Evolutionary conservation across 352 stramenopile genomes (phyloP).

Genomic region (Pythium angustatum): DNA sequence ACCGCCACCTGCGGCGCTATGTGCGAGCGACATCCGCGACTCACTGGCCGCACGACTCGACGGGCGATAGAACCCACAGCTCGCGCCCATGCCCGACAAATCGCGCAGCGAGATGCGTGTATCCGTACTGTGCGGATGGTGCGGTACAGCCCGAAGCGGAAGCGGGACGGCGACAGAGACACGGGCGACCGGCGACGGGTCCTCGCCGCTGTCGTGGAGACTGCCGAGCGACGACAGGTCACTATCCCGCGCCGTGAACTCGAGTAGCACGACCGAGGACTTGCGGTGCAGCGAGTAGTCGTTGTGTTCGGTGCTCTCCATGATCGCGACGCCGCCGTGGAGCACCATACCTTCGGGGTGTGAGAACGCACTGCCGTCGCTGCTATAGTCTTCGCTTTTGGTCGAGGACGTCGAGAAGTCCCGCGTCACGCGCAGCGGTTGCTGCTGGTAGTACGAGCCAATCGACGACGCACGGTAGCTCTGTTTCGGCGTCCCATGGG

Average conservation of each 20-base stretch:
- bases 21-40: neutral
- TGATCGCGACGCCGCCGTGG: conserved; percentile 2
- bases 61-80: conserved; percentile 8
- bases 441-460: neutral
- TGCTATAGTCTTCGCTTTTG: conserved; percentile 10
- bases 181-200: neutral
- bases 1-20: neutral
- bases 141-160: no score
- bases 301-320: neutral
- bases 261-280: conserved; percentile 1
- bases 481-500: neutral
- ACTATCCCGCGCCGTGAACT: neutral
- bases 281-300: conserved; percentile 4
- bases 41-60: neutral
- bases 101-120: neutral
- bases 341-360: neutral
- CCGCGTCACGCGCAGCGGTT: neutral
- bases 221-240: conserved; percentile 21
- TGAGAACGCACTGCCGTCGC: conserved; percentile 17
- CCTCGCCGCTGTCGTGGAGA: conserved; percentile 17
- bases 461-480: neutral
- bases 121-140: no score
- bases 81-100: neutral
- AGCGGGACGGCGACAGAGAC: no score
- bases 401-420: conserved; percentile 8